Base-by-base conservation (phyloP, 495 filamentous ascomycete species). In the Terfezia boudieri region DNA sequence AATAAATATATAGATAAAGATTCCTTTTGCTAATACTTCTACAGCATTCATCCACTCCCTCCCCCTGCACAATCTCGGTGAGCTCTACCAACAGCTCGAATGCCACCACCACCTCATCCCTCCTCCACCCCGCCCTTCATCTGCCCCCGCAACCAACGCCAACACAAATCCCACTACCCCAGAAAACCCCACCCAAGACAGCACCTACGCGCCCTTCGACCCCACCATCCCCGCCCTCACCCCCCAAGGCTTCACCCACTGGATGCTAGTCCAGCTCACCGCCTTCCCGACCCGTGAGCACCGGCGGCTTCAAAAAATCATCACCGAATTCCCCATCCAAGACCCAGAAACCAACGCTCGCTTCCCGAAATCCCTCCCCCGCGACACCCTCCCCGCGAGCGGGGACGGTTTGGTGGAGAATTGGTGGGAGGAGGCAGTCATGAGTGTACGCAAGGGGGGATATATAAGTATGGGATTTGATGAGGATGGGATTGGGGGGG, bases 71-170 rank as follows among this genome's bases (percentile, higher is more conserved):
- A 60, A 64, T 50, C 63, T 88, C 17, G 83, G 79, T 2, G 76
- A 76, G 36, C 69, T 94, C 53, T 94, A 85, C 64, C 74, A 79
- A 50, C 81, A 83, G 38, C 71, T 94, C 11, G 74, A 74, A 20
- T 87, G 81, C 59, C 74, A 89, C 59, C 86, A 93, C 62, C 83
- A 88, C 66, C 74, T 93, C 11, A 75, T 93, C 1, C 88, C 86
- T 57, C 67, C 72, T 22, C 70, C 74, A 36, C 60, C 73, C 14
- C 70, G 71, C 11, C 8, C 41, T 46, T 32, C 26, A 32, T 32
- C 26, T 32, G 26, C 26, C 26, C 26, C 26, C 26, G 26, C 26
- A 5, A 32, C 26, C 26, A 32, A 7, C 26, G 26, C 26, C 26
- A 7, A 4, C 26, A 32, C 20, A 20, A 20, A 32, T 2, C 26